Base-by-base conservation (phyloP, 371 early-diverging fungal species). In the Mucor piriformis region DNA sequence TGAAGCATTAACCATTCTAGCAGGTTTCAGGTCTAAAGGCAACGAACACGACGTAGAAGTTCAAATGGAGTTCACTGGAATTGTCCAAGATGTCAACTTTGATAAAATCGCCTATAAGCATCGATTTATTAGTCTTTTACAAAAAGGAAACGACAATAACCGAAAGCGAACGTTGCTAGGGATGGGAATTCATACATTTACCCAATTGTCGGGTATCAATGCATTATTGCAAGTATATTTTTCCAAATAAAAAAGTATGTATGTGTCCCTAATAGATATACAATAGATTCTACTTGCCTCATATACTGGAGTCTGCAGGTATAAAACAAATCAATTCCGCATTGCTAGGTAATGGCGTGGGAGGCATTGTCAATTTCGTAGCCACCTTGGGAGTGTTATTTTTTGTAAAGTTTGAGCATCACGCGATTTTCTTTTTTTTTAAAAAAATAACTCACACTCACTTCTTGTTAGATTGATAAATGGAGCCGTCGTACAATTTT, bases 151-250 rank as follows among this genome's bases (percentile, higher is more conserved):
- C 59, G 70, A 81, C 35, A 82, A 84, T 16, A 67, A 77, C 49
- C 66, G 67, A 7, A 81, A 83, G 25, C 80, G 93, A 44, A 74
- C 87, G 2, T 58, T 86, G 16, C 74, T 94, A 20, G 93, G 90
- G 6, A 72, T 91, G 15, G 70, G 83, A 12, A 79, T 92, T 42
- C 94, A 92, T 65, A 71, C 71, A 3, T 83, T 90, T 61, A 86
- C 88, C 29, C 92, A 92, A 66, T 74, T 90, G 2, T 88, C 89
- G 1, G 92, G 92, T 15, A 87, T 90, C 71, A 91, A 90, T 67
- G 85, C 84, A 5, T 72, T 88, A 37, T 75, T 90, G 88, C 89
- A 88, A 63, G 68, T 60, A 2, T 0, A 48, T 24, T 8, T 3
- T 27, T 4, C 1, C 8, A 20, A 13, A 38, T 10, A 38, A 38